Evolutionary conservation across 768 basidiomycete species (phyloP).

Genomic region (Tephrocybe sp.): DNA sequence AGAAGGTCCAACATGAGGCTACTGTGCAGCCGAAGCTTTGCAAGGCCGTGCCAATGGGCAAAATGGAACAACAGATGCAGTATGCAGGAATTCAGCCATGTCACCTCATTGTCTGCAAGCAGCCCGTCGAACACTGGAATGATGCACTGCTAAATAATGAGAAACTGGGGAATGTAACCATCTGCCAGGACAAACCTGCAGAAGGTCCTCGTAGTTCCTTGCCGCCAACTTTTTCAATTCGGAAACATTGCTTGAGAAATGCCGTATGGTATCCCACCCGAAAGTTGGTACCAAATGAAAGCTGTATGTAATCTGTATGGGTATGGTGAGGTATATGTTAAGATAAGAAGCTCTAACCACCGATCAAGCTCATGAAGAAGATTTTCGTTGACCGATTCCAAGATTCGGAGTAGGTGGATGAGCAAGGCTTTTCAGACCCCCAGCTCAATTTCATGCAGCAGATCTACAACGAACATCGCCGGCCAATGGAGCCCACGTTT

Average conservation of each 20-base stretch:
- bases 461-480: background rate
- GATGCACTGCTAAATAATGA: background rate
- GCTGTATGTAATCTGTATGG: background rate
- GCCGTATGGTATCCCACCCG: background rate
- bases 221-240: background rate
- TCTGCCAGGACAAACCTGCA: background rate
- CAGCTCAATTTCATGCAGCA: background rate
- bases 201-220: background rate
- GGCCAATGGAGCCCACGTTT: background rate
- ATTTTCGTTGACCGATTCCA: background rate
- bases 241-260: background rate
- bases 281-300: background rate
- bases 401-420: background rate
- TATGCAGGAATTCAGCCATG: background rate
- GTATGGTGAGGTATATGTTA: too few species aligned
- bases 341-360: background rate
- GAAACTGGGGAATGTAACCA: background rate
- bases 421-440: background rate
- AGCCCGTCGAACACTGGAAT: background rate
- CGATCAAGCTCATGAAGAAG: background rate
- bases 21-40: slow-evolving; percentile 2
- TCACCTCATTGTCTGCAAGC: background rate
- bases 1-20: background rate
- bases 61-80: background rate
- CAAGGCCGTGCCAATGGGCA: too few species aligned